Base-by-base conservation (phyloP, 768 basidiomycete species). In the Kwoniella newhampshirensis region DNA sequence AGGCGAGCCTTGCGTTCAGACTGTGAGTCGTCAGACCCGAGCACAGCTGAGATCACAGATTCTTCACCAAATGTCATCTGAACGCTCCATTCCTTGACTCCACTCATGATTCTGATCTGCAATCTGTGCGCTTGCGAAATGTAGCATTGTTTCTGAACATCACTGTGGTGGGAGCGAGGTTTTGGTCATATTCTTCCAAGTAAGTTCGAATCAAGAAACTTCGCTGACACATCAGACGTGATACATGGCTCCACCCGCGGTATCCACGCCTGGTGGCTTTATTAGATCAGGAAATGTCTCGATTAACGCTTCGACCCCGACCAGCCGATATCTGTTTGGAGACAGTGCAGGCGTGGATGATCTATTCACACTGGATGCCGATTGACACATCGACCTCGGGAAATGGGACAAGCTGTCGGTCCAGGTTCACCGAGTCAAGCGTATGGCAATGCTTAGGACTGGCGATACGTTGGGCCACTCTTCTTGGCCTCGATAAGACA, bases 311-410 rank as follows among this genome's bases (percentile, higher is more conserved):
- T 37, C 59, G 54, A 4, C 49, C 59, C 36, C 54, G 54, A 2
- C 46, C 46, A 17, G 37, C 46, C 3, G 59, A 61, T 45, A 37
- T 46, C 2, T 43, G 48, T 20, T 18, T 61, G 3, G 59, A 49
- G 42, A 61, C 59, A 6, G 54, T 61, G 8, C 59, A 61, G 46
- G 59, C 47, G 5, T 51, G 45, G 39, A 55, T 61, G 53, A 36
- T 61, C 32, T 61, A 56, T 48, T 40, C 54, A 2, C 59, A 61
- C 36, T 61, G 59, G 59, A 61, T 61, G 59, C 59, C 59, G 18
- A 27, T 61, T 23, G 59, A 61, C 27, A 37, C 25, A 3, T 13
- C 30, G 2, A 9, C 32, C 2, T 48, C 17, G 4, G n/a, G 18
- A 1, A 23, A 25, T 5, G 50, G 36, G n/a, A 23, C 21, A 7